Conservation (phyloP, 2,329 filamentous ascomycete species). For the Fusarium musae region DNA sequence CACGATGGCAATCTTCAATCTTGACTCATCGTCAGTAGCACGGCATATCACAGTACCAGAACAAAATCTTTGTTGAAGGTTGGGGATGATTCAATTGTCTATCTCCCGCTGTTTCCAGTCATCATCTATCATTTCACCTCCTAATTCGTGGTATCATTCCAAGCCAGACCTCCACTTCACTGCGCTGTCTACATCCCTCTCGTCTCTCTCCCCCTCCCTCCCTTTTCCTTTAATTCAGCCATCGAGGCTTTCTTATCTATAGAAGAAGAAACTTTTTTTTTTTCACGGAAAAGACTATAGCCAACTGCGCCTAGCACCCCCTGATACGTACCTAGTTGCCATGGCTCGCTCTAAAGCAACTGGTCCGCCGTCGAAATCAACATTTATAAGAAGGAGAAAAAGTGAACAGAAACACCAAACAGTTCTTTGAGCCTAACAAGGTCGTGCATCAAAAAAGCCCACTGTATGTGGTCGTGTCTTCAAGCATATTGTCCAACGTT, state of each 20-base stretch:
- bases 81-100: constrained; percentile 21
- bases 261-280: background rate
- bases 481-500: background rate
- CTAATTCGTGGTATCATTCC: constrained; percentile 46
- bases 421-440: background rate
- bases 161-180: constrained; percentile 24
- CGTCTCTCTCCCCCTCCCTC: background rate
- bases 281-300: constrained; percentile 2
- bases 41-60: background rate
- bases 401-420: constrained; percentile 13
- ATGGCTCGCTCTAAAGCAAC: constrained; percentile 19
- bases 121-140: constrained; percentile 34
- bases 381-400: constrained; percentile 13
- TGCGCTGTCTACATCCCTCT: background rate
- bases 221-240: constrained; percentile 24
- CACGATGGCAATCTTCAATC: background rate
- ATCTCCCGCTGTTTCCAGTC: constrained; percentile 9
- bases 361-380: constrained; percentile 17
- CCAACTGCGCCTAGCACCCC: constrained; percentile 9
- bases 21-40: background rate
- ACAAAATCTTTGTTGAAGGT: background rate
- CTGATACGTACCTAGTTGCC: constrained; percentile 6
- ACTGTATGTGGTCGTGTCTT: background rate
- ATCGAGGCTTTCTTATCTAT: constrained; percentile 37
- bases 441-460: background rate